Evolutionary conservation across 208 protist genomes (phyloP).

Genomic region (Crithidia acanthocephali): DNA sequence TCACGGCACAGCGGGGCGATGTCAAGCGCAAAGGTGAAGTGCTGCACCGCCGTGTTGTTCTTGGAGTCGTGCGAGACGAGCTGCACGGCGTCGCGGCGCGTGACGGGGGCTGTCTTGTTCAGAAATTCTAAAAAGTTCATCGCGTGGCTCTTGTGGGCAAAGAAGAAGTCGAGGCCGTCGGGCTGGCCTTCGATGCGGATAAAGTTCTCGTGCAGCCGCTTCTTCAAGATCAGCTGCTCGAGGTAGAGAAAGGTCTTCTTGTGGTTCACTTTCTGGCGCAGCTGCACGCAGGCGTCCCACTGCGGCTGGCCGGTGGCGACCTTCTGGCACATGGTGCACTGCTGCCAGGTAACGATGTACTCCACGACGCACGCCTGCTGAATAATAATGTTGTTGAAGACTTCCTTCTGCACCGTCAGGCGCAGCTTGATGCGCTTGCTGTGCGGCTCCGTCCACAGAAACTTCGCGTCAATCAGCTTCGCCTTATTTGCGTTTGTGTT

Average conservation of each 20-base stretch:
- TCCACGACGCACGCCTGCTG: slow-evolving; percentile 98
- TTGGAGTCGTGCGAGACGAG: slow-evolving; percentile 98
- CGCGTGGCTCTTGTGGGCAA: slow-evolving; percentile 95
- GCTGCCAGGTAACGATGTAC: slow-evolving; percentile 96
- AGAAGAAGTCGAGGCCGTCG: slow-evolving; percentile 99
- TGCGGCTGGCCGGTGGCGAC: slow-evolving; percentile 96
- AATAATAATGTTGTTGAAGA: slow-evolving; percentile 95
- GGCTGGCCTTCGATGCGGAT: slow-evolving; percentile 95
- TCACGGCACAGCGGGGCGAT: slow-evolving; percentile 98
- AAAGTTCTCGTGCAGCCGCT: slow-evolving; percentile 95
- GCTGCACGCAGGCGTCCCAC: slow-evolving; percentile 98
- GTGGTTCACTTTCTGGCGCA: slow-evolving; percentile 99
- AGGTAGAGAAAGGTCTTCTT: slow-evolving; percentile 99
- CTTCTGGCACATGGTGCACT: slow-evolving; percentile 97
- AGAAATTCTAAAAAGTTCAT: slow-evolving; percentile 98
- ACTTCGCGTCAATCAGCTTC: slow-evolving; percentile 98
- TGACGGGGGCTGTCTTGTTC: slow-evolving; percentile 90
- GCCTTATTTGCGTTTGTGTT: slow-evolving; percentile 96
- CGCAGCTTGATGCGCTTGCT: slow-evolving; percentile 98
- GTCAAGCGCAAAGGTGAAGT: slow-evolving; percentile 98
- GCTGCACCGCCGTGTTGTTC: slow-evolving; percentile 98
- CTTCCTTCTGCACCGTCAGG: slow-evolving; percentile 99
- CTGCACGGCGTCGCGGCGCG: slow-evolving; percentile 94
- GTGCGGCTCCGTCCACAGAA: slow-evolving; percentile 99
- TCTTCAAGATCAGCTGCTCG: slow-evolving; percentile 99